Conservation (phyloP, 164 flowering plant species). For the Kalanchoe fedtschenkoi region DNA sequence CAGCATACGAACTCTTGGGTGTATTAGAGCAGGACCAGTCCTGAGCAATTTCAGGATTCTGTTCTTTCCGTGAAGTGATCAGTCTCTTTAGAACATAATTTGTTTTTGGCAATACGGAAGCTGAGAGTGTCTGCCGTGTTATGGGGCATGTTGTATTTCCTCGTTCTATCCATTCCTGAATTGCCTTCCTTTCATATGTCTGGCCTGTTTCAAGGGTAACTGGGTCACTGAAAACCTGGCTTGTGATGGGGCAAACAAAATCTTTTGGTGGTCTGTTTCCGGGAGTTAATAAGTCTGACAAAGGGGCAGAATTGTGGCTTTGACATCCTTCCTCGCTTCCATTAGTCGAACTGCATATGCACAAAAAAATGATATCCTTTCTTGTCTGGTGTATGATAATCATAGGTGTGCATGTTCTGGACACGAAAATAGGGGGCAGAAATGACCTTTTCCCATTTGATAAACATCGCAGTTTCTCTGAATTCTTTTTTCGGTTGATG, state of each 20-base stretch:
- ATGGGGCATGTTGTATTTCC: slow-evolving; percentile 77
- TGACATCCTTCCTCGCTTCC: slow-evolving; percentile 44
- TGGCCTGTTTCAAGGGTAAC: slow-evolving; percentile 88
- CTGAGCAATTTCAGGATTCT: slow-evolving; percentile 56
- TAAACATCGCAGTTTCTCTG: slow-evolving; percentile 18
- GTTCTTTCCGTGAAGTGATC: slow-evolving; percentile 69
- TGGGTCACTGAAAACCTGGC: slow-evolving; percentile 60
- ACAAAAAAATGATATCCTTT: neutral
- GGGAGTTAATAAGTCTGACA: slow-evolving; percentile 36
- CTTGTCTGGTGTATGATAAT: neutral
- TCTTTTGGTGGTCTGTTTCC: slow-evolving; percentile 59
- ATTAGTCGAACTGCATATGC: slow-evolving; percentile 25
- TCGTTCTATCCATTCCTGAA: slow-evolving; percentile 69
- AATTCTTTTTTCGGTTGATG: slow-evolving; percentile 13
- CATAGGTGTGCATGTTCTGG: neutral
- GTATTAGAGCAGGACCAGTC: slow-evolving; percentile 47
- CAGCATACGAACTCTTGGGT: slow-evolving; percentile 27
- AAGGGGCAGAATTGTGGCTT: slow-evolving; percentile 30
- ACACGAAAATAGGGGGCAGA: neutral
- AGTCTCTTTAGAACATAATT: slow-evolving; percentile 67
- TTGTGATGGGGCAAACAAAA: slow-evolving; percentile 70
- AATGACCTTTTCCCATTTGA: slow-evolving; percentile 27
- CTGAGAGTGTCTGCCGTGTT: slow-evolving; percentile 55
- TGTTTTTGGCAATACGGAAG: slow-evolving; percentile 49
- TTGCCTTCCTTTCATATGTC: slow-evolving; percentile 75